Conservation (phyloP, 441 rosid species). For the Iberis amara region DNA sequence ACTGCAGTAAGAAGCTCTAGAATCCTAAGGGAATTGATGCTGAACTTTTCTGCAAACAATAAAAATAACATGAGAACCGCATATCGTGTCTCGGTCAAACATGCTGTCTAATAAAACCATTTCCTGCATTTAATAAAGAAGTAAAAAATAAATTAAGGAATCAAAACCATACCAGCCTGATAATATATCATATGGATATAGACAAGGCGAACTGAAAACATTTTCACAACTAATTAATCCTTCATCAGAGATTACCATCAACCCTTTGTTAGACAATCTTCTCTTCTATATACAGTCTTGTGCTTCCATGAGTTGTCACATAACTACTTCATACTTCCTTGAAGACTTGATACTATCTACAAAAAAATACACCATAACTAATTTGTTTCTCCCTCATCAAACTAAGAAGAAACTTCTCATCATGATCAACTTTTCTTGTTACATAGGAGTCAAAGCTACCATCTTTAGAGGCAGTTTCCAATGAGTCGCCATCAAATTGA, state of each 20-base stretch:
- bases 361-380: slow-evolving; percentile 36
- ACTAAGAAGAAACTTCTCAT: slow-evolving; percentile 84
- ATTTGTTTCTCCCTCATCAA: slow-evolving; percentile 87
- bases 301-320: slow-evolving; percentile 30
- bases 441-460: slow-evolving; percentile 44
- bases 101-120: neutral
- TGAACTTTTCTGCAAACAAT: slow-evolving; percentile 45
- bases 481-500: slow-evolving; percentile 27
- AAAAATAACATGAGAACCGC: slow-evolving; percentile 22
- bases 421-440: slow-evolving; percentile 86
- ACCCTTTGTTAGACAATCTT: slow-evolving; percentile 36
- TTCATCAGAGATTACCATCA: slow-evolving; percentile 42
- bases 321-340: too few species aligned
- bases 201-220: slow-evolving; percentile 42
- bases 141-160: too few species aligned
- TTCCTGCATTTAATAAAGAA: too few species aligned
- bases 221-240: slow-evolving; percentile 53
- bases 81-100: neutral
- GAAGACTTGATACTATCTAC: too few species aligned
- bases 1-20: slow-evolving; percentile 56
- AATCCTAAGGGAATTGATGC: slow-evolving; percentile 53
- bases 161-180: too few species aligned
- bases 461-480: slow-evolving; percentile 28
- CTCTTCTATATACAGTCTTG: slow-evolving; percentile 36
- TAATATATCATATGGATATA: neutral